Evolutionary conservation across 495 filamentous ascomycete species (phyloP).

Genomic region (Alectoria sarmentosa): DNA sequence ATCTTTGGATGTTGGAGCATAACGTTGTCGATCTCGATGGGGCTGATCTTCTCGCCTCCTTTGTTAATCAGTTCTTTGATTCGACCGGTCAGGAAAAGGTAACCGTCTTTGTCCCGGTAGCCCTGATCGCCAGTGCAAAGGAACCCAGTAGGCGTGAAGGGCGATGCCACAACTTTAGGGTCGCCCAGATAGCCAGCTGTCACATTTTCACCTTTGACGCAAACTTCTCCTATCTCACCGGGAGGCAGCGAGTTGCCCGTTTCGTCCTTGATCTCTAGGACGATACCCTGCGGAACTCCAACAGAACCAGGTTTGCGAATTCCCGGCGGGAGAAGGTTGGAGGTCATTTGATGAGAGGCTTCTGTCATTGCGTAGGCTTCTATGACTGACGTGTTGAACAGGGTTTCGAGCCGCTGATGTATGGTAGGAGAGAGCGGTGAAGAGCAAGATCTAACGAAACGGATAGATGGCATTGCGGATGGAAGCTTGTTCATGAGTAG

Average conservation of each 20-base stretch:
- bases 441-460: constrained; percentile 82
- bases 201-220: constrained; percentile 69
- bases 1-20: neutral
- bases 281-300: constrained; percentile 71
- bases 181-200: constrained; percentile 80
- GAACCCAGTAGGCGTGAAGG: neutral
- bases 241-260: constrained; percentile 53
- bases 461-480: constrained; percentile 57
- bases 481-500: constrained; percentile 63
- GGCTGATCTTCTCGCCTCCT: neutral
- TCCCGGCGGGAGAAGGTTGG: constrained; percentile 68
- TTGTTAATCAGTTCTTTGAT: constrained; percentile 5
- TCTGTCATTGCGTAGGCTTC: constrained; percentile 88
- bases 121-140: neutral
- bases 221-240: constrained; percentile 68
- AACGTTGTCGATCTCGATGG: neutral
- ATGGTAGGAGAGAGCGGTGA: constrained; percentile 69
- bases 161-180: constrained; percentile 35
- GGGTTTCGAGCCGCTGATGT: constrained; percentile 64
- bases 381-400: constrained; percentile 68
- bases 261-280: constrained; percentile 65
- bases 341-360: constrained; percentile 85
- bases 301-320: constrained; percentile 71
- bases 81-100: constrained; percentile 1
- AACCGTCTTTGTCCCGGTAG: neutral